Percentiles rank a stretch among this genome's conserved stretches.
Evolutionary conservation across 371 early-diverging fungal species (phyloP).

Genomic region (Funneliformis caledonium): DNA sequence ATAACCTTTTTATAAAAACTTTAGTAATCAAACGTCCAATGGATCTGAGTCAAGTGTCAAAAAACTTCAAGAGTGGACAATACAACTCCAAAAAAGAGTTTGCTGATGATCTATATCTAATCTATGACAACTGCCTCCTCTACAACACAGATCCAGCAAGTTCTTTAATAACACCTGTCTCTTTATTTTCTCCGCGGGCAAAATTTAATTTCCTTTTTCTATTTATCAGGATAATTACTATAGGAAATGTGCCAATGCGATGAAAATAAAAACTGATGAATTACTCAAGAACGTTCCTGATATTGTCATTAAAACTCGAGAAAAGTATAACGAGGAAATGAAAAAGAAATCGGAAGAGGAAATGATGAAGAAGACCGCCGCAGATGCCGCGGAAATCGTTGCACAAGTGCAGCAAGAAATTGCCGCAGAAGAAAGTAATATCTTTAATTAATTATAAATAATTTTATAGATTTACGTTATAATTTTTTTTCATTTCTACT

Average conservation of each 20-base stretch:
- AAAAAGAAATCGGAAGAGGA: conserved; percentile 47
- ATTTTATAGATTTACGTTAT: not conserved
- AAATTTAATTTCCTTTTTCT: not conserved
- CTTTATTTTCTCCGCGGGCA: conserved; percentile 3
- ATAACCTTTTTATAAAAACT: conserved; percentile 1
- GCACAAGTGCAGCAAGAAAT: not conserved
- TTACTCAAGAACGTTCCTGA: conserved; percentile 85
- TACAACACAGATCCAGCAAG: conserved; percentile 79
- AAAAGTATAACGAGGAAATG: conserved; percentile 46
- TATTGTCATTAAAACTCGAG: conserved; percentile 67
- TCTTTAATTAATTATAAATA: not conserved
- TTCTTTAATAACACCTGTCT: not conserved
- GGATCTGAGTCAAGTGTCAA: conserved; percentile 89
- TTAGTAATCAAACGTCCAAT: conserved; percentile 89
- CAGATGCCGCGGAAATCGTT: not conserved
- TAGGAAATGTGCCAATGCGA: conserved; percentile 82
- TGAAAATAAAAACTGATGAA: conserved; percentile 76
- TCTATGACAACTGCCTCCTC: conserved; percentile 81
- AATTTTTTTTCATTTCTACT: not conserved
- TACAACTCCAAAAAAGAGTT: conserved; percentile 84
- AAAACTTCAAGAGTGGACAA: conserved; percentile 71
- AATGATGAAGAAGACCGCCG: not conserved
- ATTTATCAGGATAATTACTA: conserved; percentile 68
- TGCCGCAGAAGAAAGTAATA: not conserved
- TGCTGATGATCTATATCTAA: conserved; percentile 77